Evolutionary conservation across 1,284 basidiomycete genomes (phyloP), one percentile per base, ranked within the genome.

Genomic region (Abortiporus biennis): DNA sequence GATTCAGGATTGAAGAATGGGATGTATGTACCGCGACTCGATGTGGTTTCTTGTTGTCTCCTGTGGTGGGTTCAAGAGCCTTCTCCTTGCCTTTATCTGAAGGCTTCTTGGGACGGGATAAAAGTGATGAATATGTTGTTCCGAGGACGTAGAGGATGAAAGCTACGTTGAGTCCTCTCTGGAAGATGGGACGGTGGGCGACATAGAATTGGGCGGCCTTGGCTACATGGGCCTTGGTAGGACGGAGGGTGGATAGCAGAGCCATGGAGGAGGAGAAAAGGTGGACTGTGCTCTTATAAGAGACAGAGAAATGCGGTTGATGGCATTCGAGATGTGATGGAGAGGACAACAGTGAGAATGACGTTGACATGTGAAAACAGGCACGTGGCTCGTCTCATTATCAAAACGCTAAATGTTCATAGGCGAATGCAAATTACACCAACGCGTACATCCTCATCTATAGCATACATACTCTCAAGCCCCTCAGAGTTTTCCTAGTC

Each of bases 71-170:
- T 6, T 55, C 51, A 3, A 52, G 58, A 27, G 53, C 57, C 46
- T 63, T 65, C 20, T 48, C 58, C 53, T 67, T 74, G 33, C 62
- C 63, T 48, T 70, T 71, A 21, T 61, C 64, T 13, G 11, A 11
- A 37, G 60, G 67, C 42, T 55, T 59, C 35, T 51, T 55, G 15
- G 62, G 40, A 20, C 69, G 62, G 3, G 69, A 65, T 8, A 68
- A 65, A 15, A 85, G 55, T 13, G 74, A 66, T 42, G 65, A 64
- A 54, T 78, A 80, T n/a, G 81, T 76, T 1, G 75, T 64, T 3
- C 67, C 62, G 19, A 89, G 62, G 25, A 78, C 74, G 60, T 87
- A 84, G 27, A 80, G 43, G 3, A 82, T 68, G 54, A 87, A 86
- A 4, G 71, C 66, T 19, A 71, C 54, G 37, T 79, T 91, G 15